Evolutionary conservation across 2,329 filamentous ascomycete species (phyloP), one percentile per base, ranked within the genome.

Genomic region (Colletotrichum falcatum): DNA sequence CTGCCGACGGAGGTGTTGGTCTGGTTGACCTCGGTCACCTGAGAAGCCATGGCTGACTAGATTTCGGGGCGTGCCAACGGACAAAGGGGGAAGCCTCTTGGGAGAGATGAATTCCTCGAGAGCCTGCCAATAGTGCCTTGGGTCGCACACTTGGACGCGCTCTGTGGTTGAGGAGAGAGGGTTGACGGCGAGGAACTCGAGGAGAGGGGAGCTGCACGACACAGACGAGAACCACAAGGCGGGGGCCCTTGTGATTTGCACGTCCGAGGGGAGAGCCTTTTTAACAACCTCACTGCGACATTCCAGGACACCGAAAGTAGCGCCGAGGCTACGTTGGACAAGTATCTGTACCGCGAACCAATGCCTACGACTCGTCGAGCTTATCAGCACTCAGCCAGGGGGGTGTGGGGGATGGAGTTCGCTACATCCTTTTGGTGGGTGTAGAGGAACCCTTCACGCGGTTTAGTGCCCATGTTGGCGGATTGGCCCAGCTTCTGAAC

Each of bases 351-450:
- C 53, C 23, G 33, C 8, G 62, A 18, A 20, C 33, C 54, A 55
- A 60, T n/a, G 65, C 51, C n/a, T 61, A 49, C 58, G 44, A 61
- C 59, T 56, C 55, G 61, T 72, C 61, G 46, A 65, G 67, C 72
- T 74, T 74, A 74, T 73, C 71, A 73, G 71, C 65, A 69, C 62
- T 65, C 64, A 35, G 55, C 55, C 6, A 46, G 30, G 63, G 63
- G 55, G 35, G 33, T 9, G 18, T 18, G 56, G 35, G 46, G 26
- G 37, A 26, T 60, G 63, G 62, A 66, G 66, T 55, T 70, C 48
- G 62, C 62, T n/a, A n/a, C 66, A 48, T 56, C 55, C 33, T 70
- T 60, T 42, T 53, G 42, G 68, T 71, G 59, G 42, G 68, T 71
- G 59, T 68, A 59, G 64, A 71, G 68, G 68, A 58, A 53, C 46